A percentile compares a stretch with the other conserved stretches of the same genome.
Conservation (phyloP, 371 early-diverging fungal species). For the Amoeboaphelidium occidentale region DNA sequence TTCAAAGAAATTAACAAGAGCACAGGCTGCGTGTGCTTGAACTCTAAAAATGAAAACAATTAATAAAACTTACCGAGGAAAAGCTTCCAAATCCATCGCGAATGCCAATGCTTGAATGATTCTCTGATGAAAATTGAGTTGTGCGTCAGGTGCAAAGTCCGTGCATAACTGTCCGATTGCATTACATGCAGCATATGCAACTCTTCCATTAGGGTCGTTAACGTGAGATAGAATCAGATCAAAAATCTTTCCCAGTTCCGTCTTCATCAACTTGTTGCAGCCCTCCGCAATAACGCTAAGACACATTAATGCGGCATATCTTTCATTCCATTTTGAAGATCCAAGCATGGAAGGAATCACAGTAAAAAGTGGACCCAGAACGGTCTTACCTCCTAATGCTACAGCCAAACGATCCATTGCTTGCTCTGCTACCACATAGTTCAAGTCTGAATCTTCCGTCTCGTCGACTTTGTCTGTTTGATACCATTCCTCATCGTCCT, state of each 20-base stretch:
- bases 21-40: constrained; percentile 85
- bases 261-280: constrained; percentile 69
- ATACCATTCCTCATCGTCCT: constrained; percentile 53
- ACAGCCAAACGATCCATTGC: constrained; percentile 81
- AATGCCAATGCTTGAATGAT: constrained; percentile 56
- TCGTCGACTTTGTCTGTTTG: constrained; percentile 58
- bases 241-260: constrained; percentile 37
- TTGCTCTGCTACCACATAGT: constrained; percentile 71
- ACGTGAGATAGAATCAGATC: constrained; percentile 45
- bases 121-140: constrained; percentile 44
- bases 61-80: constrained; percentile 18
- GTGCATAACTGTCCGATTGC: constrained; percentile 87
- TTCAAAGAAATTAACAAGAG: constrained; percentile 88
- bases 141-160: constrained; percentile 69
- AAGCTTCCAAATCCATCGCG: constrained; percentile 49
- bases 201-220: constrained; percentile 79
- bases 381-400: constrained; percentile 58
- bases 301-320: constrained; percentile 80
- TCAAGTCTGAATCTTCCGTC: constrained; percentile 48
- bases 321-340: constrained; percentile 65
- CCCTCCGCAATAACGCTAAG: constrained; percentile 90
- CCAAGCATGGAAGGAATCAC: constrained; percentile 67
- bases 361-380: constrained; percentile 65
- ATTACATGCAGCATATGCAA: constrained; percentile 86
- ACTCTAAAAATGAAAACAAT: constrained; percentile 22